Conservation (phyloP, 2,329 filamentous ascomycete genomes). For the Xylariaceae sp. region DNA sequence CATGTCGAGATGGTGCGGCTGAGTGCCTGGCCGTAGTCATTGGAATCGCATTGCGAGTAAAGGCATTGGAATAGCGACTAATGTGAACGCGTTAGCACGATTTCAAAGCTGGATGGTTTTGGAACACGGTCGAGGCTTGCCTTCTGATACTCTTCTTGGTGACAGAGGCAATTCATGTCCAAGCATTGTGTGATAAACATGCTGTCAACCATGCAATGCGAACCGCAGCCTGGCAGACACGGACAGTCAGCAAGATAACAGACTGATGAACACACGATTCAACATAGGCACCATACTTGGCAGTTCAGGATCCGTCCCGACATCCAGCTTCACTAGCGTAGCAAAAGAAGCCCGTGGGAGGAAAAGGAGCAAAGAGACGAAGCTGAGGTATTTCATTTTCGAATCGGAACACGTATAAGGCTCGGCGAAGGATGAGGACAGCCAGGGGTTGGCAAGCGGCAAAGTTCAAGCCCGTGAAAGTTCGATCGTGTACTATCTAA, state of each 20-base stretch:
- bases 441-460: not conserved
- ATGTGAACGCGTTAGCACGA: not conserved
- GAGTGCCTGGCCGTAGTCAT: conserved; percentile 30
- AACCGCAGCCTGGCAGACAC: conserved; percentile 24
- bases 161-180: conserved; percentile 32
- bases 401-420: not conserved
- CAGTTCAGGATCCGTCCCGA: conserved; percentile 20
- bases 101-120: not conserved
- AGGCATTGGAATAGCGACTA: conserved; percentile 34
- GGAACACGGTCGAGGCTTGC: conserved; percentile 11
- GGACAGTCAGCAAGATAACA: conserved; percentile 10
- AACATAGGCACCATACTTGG: conserved; percentile 21
- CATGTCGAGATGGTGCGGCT: conserved; percentile 30
- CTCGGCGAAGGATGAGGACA: not conserved
- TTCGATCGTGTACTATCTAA: not conserved
- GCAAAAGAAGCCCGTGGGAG: conserved; percentile 20
- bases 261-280: not conserved
- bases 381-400: conserved; percentile 23
- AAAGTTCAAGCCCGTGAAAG: not conserved
- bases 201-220: conserved; percentile 33
- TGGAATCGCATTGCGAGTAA: conserved; percentile 33
- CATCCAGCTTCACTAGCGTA: conserved; percentile 21
- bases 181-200: conserved; percentile 33
- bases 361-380: conserved; percentile 20
- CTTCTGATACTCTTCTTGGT: conserved; percentile 31